Conservation (phyloP, 768 basidiomycete genomes). For the Suillus decipiens region DNA sequence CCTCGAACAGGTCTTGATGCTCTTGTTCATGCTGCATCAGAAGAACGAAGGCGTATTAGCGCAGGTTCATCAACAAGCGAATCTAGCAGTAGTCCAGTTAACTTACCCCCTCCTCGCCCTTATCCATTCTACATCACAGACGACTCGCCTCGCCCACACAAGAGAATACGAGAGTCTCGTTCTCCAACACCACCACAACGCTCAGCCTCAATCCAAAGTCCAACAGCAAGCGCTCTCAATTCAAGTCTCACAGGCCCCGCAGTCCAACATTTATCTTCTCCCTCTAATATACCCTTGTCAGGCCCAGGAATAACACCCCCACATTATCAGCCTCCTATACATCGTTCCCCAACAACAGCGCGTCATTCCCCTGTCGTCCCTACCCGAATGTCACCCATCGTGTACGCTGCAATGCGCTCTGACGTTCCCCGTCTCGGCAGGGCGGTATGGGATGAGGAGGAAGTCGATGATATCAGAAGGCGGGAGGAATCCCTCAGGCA, state of each 20-base stretch:
- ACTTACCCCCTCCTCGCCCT: neutral
- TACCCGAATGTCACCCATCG: conserved; percentile 10
- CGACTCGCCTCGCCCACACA: conserved; percentile 22
- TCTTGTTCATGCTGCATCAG: conserved; percentile 69
- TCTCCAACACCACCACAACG: conserved; percentile 13
- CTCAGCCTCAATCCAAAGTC: neutral
- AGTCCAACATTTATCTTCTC: conserved; percentile 13
- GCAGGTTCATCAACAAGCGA: conserved; percentile 9
- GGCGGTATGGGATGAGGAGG: conserved; percentile 8
- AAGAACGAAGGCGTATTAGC: conserved; percentile 59
- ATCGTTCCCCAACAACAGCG: conserved; percentile 22
- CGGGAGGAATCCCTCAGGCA: conserved; percentile 14
- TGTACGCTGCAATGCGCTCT: conserved; percentile 6
- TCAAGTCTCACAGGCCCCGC: conserved; percentile 10
- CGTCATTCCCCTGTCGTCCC: conserved; percentile 18
- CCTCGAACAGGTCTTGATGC: conserved; percentile 53
- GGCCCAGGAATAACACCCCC: conserved; percentile 11
- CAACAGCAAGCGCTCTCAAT: conserved; percentile 5
- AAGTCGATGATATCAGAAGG: neutral
- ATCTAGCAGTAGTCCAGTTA: conserved; percentile 18
- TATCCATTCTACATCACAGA: conserved; percentile 11
- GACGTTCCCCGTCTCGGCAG: conserved; percentile 13
- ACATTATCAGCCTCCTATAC: conserved; percentile 7
- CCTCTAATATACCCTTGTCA: neutral
- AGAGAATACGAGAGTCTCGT: conserved; percentile 22